Percentiles rank a stretch among this genome's conserved stretches.
Conservation (phyloP, 2,329 filamentous ascomycete species). For the Coniochaeta ligniaria region DNA sequence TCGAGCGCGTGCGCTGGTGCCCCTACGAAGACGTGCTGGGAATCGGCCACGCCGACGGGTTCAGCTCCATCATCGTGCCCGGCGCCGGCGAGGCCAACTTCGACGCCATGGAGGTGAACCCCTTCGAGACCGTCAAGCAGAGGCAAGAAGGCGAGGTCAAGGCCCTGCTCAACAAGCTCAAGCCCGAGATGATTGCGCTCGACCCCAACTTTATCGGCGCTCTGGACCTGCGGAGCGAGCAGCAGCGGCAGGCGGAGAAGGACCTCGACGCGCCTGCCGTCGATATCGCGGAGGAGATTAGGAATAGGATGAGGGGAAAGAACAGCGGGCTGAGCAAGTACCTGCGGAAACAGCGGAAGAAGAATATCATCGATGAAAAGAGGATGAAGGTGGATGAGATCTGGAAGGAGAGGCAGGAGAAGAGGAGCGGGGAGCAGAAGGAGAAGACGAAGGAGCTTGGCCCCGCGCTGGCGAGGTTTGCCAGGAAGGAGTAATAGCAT, state of each 20-base stretch:
- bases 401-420: conserved; percentile 63
- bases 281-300: conserved; percentile 52
- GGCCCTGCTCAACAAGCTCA: conserved; percentile 83
- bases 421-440: conserved; percentile 53
- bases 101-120: conserved; percentile 88
- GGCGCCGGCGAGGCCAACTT: conserved; percentile 97
- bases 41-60: conserved; percentile 75
- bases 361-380: conserved; percentile 96
- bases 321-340: conserved; percentile 86
- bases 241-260: conserved; percentile 68
- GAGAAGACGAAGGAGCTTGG: conserved; percentile 70
- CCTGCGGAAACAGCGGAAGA: conserved; percentile 82
- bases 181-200: conserved; percentile 94
- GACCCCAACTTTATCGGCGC: conserved; percentile 89
- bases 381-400: conserved; percentile 79
- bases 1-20: conserved; percentile 84
- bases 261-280: conserved; percentile 66
- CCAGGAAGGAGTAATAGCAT: conserved; percentile 41
- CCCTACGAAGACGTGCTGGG: conserved; percentile 92
- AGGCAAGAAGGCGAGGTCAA: conserved; percentile 89
- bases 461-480: conserved; percentile 80
- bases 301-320: conserved; percentile 78
- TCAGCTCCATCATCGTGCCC: conserved; percentile 83
- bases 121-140: conserved; percentile 89
- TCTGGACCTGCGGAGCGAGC: conserved; percentile 72